phyloP scores from a whole-genome alignment of 1,139 yeast genomes.

The Suhomyces yuchorum region DNA sequence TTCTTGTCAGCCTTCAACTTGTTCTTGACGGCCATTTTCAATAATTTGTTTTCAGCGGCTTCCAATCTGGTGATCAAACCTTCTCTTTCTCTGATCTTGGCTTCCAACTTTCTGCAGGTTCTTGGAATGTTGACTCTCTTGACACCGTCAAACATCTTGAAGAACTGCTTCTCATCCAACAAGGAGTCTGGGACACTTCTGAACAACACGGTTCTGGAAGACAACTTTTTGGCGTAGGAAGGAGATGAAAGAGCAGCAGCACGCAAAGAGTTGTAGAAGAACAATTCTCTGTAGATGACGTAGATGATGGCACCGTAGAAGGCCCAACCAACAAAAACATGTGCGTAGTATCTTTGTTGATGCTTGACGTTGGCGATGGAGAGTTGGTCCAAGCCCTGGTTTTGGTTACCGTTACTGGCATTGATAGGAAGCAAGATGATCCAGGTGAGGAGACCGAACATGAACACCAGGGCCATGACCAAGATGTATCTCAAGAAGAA shows the following conservation, averaged over 20 bases:
- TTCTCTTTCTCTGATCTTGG: constrained; percentile 62
- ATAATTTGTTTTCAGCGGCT: constrained; percentile 61
- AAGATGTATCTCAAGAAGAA: constrained; percentile 62
- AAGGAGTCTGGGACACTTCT: constrained; percentile 76
- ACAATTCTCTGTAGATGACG: constrained; percentile 78
- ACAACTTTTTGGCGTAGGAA: constrained; percentile 66
- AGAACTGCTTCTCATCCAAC: constrained; percentile 62
- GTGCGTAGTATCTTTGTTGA: constrained; percentile 75
- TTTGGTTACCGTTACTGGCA: constrained; percentile 58
- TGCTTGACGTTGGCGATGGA: constrained; percentile 71
- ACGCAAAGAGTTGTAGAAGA: constrained; percentile 75
- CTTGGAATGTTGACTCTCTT: constrained; percentile 75
- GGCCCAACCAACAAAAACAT: constrained; percentile 78
- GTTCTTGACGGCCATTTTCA: constrained; percentile 61
- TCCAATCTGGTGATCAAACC: constrained; percentile 66
- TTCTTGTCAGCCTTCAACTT: constrained; percentile 70
- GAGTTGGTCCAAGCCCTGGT: constrained; percentile 71
- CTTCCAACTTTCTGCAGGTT: constrained; percentile 59
- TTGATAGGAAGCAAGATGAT: constrained; percentile 66
- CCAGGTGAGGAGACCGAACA: constrained; percentile 47
- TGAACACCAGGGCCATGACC: constrained; percentile 45
- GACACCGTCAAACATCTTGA: constrained; percentile 69
- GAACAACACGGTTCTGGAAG: constrained; percentile 79
- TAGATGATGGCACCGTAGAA: constrained; percentile 71
- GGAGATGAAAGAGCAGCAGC: constrained; percentile 84